Conservation (phyloP, 768 basidiomycete species). For the Boletus patriciae region DNA sequence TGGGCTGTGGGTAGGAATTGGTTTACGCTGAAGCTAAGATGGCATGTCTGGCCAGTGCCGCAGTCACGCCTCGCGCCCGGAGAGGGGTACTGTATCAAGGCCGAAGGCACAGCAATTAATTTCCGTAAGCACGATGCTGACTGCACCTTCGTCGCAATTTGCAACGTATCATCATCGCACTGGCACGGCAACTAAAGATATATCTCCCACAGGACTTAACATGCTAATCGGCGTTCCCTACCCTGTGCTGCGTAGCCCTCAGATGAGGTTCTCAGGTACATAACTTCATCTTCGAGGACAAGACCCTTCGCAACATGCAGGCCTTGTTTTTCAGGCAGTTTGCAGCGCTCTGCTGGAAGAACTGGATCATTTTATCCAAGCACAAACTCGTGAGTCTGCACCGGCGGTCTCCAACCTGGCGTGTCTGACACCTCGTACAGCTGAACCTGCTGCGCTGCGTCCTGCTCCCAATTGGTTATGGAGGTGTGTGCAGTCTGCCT, state of each 20-base stretch:
- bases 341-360: slow-evolving; percentile 63
- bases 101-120: too few species aligned
- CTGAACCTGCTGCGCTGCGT: slow-evolving; percentile 62
- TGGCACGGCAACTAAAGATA: not conserved
- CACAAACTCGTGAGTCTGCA: slow-evolving; percentile 55
- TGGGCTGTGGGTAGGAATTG: too few species aligned
- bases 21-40: too few species aligned
- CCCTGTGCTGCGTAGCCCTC: not conserved
- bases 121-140: too few species aligned
- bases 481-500: slow-evolving; percentile 25
- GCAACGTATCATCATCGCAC: too few species aligned
- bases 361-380: slow-evolving; percentile 69
- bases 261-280: not conserved
- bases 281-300: not conserved
- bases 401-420: not conserved
- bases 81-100: too few species aligned
- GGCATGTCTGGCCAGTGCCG: too few species aligned
- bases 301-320: slow-evolving; percentile 15
- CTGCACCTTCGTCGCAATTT: too few species aligned
- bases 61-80: too few species aligned
- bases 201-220: not conserved
- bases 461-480: slow-evolving; percentile 63
- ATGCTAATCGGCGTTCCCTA: not conserved
- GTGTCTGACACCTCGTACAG: slow-evolving; percentile 31
- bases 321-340: slow-evolving; percentile 62